Conservation (phyloP, 164 flowering plant species). For the Aristolochia californica region DNA sequence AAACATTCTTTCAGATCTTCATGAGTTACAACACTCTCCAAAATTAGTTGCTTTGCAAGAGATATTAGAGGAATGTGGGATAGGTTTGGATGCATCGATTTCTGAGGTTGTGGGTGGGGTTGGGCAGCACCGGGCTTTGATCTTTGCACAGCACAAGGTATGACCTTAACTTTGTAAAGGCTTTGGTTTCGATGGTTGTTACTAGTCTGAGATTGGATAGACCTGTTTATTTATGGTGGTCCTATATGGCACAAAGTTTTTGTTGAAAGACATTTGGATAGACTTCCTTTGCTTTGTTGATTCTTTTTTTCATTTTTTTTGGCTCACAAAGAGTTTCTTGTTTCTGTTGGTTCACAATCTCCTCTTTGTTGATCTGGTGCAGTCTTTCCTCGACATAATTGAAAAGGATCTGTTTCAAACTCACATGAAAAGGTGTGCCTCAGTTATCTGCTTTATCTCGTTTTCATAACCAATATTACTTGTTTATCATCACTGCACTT, state of each 20-base stretch:
- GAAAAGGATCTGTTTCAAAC: conserved; percentile 85
- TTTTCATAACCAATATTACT: too few relatives aligned
- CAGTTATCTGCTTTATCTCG: not conserved
- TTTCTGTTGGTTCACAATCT: not conserved
- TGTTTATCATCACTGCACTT: too few relatives aligned
- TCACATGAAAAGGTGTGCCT: conserved; percentile 74
- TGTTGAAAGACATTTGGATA: not conserved
- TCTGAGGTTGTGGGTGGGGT: conserved; percentile 48
- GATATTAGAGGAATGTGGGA: conserved; percentile 98
- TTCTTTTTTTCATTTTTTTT: not conserved
- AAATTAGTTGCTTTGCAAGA: conserved; percentile 92
- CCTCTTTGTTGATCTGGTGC: conserved; percentile 14
- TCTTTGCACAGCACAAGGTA: conserved; percentile 97
- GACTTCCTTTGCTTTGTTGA: not conserved
- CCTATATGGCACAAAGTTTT: too few relatives aligned
- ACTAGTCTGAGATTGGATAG: too few relatives aligned
- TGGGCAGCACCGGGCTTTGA: conserved; percentile 92
- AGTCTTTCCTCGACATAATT: conserved; percentile 91
- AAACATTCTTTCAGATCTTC: conserved; percentile 64
- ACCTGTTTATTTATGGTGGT: too few relatives aligned
- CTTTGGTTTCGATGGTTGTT: too few relatives aligned
- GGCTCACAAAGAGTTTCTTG: not conserved
- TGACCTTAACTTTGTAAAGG: not conserved
- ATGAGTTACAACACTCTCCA: conserved; percentile 81
- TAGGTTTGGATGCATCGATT: conserved; percentile 67